phyloP scores from a whole-genome alignment of 2,329 filamentous ascomycete genomes.

The Alternaria ventricosa region DNA sequence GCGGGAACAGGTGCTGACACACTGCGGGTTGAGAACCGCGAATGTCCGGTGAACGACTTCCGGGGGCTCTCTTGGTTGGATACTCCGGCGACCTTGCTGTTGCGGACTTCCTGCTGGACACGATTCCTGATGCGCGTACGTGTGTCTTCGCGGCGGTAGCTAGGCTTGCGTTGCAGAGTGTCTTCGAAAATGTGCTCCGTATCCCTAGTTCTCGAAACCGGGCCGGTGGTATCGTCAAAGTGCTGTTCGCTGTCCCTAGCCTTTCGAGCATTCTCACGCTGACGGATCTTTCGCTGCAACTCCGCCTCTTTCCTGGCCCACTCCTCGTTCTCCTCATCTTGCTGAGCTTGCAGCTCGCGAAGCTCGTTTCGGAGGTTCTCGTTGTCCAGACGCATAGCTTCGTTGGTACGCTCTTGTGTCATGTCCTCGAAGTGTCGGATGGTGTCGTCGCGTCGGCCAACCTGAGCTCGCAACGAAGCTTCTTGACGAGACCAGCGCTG shows the following conservation, averaged over 20 bases:
- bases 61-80: slow-evolving; percentile 29
- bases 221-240: slow-evolving; percentile 4
- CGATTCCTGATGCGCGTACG: slow-evolving; percentile 42
- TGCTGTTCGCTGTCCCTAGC: slow-evolving; percentile 36
- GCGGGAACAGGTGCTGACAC: slow-evolving; percentile 39
- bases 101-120: slow-evolving; percentile 44
- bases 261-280: slow-evolving; percentile 36
- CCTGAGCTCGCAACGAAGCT: slow-evolving; percentile 38
- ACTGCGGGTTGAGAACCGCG: slow-evolving; percentile 32
- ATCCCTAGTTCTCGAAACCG: slow-evolving; percentile 22
- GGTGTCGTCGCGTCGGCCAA: slow-evolving; percentile 49
- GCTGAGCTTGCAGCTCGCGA: slow-evolving; percentile 42
- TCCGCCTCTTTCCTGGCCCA: slow-evolving; percentile 43
- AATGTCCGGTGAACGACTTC: slow-evolving; percentile 34
- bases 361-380: slow-evolving; percentile 50
- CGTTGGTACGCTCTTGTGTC: slow-evolving; percentile 47
- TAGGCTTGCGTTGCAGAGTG: slow-evolving; percentile 33
- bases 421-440: slow-evolving; percentile 47
- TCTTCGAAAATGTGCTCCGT: slow-evolving; percentile 27
- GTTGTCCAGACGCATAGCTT: slow-evolving; percentile 50
- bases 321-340: slow-evolving; percentile 41
- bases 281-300: slow-evolving; percentile 43
- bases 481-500: slow-evolving; percentile 43
- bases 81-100: slow-evolving; percentile 33
- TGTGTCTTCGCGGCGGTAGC: slow-evolving; percentile 41